Evolutionary conservation across 768 basidiomycete species (phyloP).

Genomic region (Collybiopsis confluens): DNA sequence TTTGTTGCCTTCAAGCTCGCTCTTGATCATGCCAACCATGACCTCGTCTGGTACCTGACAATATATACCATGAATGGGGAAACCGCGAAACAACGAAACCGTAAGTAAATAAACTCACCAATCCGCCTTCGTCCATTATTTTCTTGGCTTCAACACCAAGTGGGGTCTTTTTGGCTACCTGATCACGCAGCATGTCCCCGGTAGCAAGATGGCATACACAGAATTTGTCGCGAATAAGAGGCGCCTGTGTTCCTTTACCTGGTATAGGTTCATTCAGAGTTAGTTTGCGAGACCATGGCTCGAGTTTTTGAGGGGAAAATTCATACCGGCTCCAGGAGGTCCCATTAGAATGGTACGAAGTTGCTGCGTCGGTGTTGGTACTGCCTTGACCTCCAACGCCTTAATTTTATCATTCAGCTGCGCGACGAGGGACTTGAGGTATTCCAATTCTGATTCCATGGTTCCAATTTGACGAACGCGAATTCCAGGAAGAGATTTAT

Average conservation of each 20-base stretch:
- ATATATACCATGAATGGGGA: too few relatives aligned
- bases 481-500: neutral
- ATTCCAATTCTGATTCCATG: slow-evolving; percentile 63
- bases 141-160: slow-evolving; percentile 93
- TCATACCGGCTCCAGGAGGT: slow-evolving; percentile 94
- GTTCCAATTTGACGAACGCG: slow-evolving; percentile 28
- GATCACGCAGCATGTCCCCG: slow-evolving; percentile 98
- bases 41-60: slow-evolving; percentile 76
- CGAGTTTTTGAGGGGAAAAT: slow-evolving; percentile 19
- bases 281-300: neutral
- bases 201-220: slow-evolving; percentile 98
- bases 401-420: slow-evolving; percentile 91
- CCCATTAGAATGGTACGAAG: slow-evolving; percentile 91
- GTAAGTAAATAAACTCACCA: slow-evolving; percentile 33
- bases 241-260: slow-evolving; percentile 99
- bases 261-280: slow-evolving; percentile 7
- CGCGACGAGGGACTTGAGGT: slow-evolving; percentile 87
- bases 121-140: slow-evolving; percentile 94
- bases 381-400: slow-evolving; percentile 64
- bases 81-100: neutral
- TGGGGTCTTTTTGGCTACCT: slow-evolving; percentile 81
- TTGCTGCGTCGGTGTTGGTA: slow-evolving; percentile 63
- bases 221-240: slow-evolving; percentile 86
- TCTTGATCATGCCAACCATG: slow-evolving; percentile 96
- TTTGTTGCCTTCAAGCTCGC: slow-evolving; percentile 91